Conservation (phyloP, 2,329 filamentous ascomycete genomes). For the Triangularia setosa region DNA sequence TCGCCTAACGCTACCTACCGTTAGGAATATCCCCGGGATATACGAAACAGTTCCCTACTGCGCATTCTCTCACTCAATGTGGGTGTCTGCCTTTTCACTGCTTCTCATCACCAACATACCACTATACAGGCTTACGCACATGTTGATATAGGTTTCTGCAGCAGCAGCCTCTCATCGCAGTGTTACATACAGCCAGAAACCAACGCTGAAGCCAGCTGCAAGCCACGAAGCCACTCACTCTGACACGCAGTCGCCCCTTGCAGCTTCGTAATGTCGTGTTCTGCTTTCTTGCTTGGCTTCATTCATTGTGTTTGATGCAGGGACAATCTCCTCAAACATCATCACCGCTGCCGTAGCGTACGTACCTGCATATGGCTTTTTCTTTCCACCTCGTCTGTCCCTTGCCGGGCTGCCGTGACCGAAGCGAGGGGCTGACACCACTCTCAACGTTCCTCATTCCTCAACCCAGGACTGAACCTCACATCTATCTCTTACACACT, state of each 20-base stretch:
- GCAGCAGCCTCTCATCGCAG: not conserved
- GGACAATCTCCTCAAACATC: not conserved
- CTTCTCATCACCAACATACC: not conserved
- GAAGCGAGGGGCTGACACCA: too few relatives aligned
- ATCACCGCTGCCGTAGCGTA: not conserved
- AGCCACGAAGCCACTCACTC: not conserved
- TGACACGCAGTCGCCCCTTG: not conserved
- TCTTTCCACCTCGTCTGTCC: not conserved
- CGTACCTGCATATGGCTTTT: not conserved
- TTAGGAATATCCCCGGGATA: not conserved
- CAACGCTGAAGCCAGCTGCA: not conserved
- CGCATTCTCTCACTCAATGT: not conserved
- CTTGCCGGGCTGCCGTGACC: not conserved
- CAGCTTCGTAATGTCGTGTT: not conserved
- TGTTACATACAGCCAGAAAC: not conserved
- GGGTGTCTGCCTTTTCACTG: not conserved
- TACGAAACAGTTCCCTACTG: not conserved
- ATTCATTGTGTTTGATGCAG: not conserved
- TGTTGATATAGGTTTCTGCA: not conserved
- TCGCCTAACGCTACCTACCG: not conserved
- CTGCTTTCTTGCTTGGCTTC: not conserved
- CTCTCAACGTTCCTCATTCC: not conserved
- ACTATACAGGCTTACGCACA: not conserved
- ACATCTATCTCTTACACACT: not conserved
- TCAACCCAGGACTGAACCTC: too few relatives aligned